A percentile compares a stretch with the other conserved stretches of the same genome.
phyloP scores from a whole-genome alignment of 257 asterid species.

The Cruciata laevipes region DNA sequence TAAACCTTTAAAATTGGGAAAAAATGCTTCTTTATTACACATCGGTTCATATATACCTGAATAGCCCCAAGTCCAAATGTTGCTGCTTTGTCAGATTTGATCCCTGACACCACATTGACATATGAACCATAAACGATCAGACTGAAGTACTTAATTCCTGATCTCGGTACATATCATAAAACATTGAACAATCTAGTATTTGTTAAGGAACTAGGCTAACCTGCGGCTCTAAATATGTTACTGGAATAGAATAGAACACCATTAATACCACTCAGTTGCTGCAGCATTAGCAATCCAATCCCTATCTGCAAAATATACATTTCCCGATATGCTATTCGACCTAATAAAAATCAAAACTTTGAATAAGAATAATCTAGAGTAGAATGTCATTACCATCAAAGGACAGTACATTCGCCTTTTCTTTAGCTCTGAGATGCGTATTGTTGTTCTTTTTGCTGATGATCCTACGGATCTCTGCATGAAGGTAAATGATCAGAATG shows the following conservation, averaged over 20 bases:
- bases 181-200: neutral
- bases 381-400: constrained; percentile 46
- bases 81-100: constrained; percentile 67
- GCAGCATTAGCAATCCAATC: constrained; percentile 74
- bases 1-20: neutral
- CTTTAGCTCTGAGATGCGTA: constrained; percentile 69
- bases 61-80: constrained; percentile 80
- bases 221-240: constrained; percentile 71
- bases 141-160: neutral
- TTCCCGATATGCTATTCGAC: neutral
- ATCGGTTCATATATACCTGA: constrained; percentile 41
- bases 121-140: neutral
- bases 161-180: too few species aligned
- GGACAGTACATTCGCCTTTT: constrained; percentile 73
- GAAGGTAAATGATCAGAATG: constrained; percentile 5
- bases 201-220: constrained; percentile 27
- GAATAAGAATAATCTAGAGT: constrained; percentile 2
- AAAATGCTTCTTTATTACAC: neutral
- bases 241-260: constrained; percentile 86
- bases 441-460: constrained; percentile 55
- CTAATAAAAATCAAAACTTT: neutral
- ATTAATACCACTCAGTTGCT: constrained; percentile 79
- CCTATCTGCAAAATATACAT: constrained; percentile 47
- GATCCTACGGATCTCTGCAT: constrained; percentile 73
- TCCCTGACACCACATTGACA: constrained; percentile 32